These are phyloP conservation scores for Amorphotheca resinae DNA, from an alignment of 495 filamentous ascomycete genomes.

Conservation along the genomic window DNA sequence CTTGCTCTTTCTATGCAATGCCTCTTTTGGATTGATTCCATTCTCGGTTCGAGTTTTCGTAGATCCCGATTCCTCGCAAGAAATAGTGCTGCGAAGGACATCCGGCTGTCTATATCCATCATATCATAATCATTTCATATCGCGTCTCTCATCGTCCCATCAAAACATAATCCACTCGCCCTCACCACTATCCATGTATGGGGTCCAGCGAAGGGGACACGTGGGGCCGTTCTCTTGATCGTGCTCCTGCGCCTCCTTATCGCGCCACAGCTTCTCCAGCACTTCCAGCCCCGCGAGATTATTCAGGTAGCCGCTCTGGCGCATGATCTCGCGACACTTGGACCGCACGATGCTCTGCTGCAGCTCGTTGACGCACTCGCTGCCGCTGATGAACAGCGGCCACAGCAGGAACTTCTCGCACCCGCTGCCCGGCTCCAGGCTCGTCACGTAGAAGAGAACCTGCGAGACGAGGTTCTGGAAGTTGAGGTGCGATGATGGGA, in stretches of 20 bases:
- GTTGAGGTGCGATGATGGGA: slow-evolving; percentile 62
- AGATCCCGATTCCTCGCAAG: too few species aligned
- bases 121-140: too few species aligned
- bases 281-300: slow-evolving; percentile 79
- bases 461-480: slow-evolving; percentile 74
- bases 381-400: slow-evolving; percentile 85
- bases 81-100: too few species aligned
- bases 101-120: too few species aligned
- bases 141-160: too few species aligned
- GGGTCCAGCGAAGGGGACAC: slow-evolving; percentile 61
- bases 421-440: slow-evolving; percentile 50
- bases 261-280: slow-evolving; percentile 71
- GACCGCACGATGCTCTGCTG: slow-evolving; percentile 66
- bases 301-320: slow-evolving; percentile 82
- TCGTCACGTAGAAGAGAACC: slow-evolving; percentile 68
- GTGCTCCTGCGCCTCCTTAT: slow-evolving; percentile 29
- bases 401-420: slow-evolving; percentile 84
- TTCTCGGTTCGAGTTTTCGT: too few species aligned
- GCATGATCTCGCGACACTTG: slow-evolving; percentile 75
- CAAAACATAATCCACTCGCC: slow-evolving; percentile 84
- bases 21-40: too few species aligned
- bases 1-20: too few species aligned
- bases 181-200: slow-evolving; percentile 60
- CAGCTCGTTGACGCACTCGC: slow-evolving; percentile 74
- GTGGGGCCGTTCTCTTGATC: slow-evolving; percentile 22